Conservation (phyloP, 768 basidiomycete genomes). For the Amanita subjunquillea region DNA sequence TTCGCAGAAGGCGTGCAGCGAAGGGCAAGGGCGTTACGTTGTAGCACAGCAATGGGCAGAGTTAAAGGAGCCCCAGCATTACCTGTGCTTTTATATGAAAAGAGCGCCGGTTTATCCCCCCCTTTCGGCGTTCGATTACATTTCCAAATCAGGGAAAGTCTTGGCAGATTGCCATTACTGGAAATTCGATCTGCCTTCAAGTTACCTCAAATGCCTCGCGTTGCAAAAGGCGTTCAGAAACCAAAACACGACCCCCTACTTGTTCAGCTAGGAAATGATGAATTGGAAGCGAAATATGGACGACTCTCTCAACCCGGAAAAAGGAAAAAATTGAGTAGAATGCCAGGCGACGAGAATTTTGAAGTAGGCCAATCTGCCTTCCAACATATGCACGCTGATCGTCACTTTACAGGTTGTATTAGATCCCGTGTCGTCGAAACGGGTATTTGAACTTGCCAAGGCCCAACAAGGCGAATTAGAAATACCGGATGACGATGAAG, state of each 20-base stretch:
- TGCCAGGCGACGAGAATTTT: conserved; percentile 40
- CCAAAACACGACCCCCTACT: conserved; percentile 81
- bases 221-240: conserved; percentile 40
- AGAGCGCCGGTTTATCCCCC: not conserved
- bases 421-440: conserved; percentile 73
- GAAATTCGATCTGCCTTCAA: too few species aligned
- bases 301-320: conserved; percentile 67
- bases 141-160: not conserved
- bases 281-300: conserved; percentile 67
- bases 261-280: conserved; percentile 75
- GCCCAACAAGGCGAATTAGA: conserved; percentile 89
- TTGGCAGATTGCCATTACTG: not conserved
- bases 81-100: not conserved
- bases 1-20: not conserved
- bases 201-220: conserved; percentile 48
- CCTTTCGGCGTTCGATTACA: not conserved
- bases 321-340: conserved; percentile 51
- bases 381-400: conserved; percentile 7
- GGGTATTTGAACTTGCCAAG: conserved; percentile 86
- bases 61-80: not conserved
- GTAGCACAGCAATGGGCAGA: not conserved
- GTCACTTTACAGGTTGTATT: conserved; percentile 43
- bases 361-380: conserved; percentile 32
- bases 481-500: conserved; percentile 49
- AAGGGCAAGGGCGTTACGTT: not conserved